Evolutionary conservation across 2,329 filamentous ascomycete genomes (phyloP).

Genomic region (Cercospora sesami): DNA sequence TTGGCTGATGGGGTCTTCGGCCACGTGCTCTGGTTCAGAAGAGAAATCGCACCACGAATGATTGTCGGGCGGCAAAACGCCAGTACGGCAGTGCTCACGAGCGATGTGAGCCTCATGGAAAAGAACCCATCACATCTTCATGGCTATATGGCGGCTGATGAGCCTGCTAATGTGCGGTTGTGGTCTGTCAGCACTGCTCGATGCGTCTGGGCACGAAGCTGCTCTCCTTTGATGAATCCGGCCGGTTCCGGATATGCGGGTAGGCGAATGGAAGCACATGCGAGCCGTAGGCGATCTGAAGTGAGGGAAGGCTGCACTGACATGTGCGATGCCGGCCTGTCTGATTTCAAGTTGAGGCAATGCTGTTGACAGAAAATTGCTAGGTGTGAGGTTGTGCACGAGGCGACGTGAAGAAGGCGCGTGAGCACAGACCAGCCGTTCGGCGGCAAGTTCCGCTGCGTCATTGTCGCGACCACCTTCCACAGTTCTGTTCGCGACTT

Average conservation of each 20-base stretch:
- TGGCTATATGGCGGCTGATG: not conserved
- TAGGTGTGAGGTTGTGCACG: not conserved
- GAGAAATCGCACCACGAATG: not conserved
- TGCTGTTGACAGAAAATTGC: not conserved
- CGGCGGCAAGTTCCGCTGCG: not conserved
- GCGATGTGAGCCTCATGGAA: not conserved
- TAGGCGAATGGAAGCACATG: not conserved
- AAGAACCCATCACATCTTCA: not conserved
- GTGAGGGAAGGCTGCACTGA: not conserved
- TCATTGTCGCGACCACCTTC: constrained; percentile 9
- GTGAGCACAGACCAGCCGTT: not conserved
- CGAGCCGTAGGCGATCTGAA: not conserved
- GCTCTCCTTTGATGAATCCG: not conserved
- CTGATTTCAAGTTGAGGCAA: not conserved
- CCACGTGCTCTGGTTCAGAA: not conserved
- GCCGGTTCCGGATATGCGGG: not conserved
- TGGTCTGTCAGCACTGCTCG: not conserved
- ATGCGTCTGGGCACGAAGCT: not conserved
- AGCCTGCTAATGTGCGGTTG: not conserved
- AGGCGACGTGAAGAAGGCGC: not conserved
- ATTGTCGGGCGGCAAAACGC: not conserved
- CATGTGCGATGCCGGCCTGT: not conserved
- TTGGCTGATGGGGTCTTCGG: not conserved
- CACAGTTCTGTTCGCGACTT: not conserved
- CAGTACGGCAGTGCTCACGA: not conserved